A percentile compares a stretch with the other conserved stretches of the same genome.
Evolutionary conservation across 2,329 filamentous ascomycete genomes (phyloP).

Genomic region (Fusarium pseudoanthophilum): DNA sequence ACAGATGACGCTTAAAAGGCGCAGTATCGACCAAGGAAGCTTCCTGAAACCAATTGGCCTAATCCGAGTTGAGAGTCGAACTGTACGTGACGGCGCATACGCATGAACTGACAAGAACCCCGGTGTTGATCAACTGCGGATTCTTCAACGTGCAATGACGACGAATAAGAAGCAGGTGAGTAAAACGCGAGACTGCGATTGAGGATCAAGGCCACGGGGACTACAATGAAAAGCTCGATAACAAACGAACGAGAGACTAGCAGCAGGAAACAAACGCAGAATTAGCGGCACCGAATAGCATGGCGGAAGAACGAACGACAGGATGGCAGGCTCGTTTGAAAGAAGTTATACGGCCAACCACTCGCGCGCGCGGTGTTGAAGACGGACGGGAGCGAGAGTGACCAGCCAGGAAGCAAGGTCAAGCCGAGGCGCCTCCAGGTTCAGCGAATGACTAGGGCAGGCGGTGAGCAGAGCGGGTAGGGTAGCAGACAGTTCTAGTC

Average conservation of each 20-base stretch:
- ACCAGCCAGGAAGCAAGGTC: conserved; percentile 14
- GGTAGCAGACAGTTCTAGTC: conserved; percentile 22
- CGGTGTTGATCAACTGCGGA: conserved; percentile 25
- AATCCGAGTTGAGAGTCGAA: conserved; percentile 31
- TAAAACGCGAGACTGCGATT: conserved; percentile 27
- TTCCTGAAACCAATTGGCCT: conserved; percentile 40
- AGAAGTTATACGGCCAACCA: conserved; percentile 41
- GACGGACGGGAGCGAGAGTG: conserved; percentile 36
- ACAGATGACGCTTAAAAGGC: conserved; percentile 36
- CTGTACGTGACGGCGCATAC: conserved; percentile 29
- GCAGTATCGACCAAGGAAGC: conserved; percentile 29
- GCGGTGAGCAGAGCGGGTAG: conserved; percentile 41
- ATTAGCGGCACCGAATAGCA: conserved; percentile 42
- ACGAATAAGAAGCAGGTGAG: conserved; percentile 27
- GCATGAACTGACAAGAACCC: conserved; percentile 35
- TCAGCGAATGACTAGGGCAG: conserved; percentile 42
- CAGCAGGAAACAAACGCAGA: conserved; percentile 38
- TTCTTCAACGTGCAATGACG: conserved; percentile 33
- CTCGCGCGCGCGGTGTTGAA: conserved; percentile 43
- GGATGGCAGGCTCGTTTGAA: conserved; percentile 33
- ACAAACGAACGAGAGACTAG: conserved; percentile 44
- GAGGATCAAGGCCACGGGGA: conserved; percentile 30
- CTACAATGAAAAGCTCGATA: conserved; percentile 31
- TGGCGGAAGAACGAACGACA: conserved; percentile 41
- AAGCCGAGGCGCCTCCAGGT: conserved; percentile 29